Evolutionary conservation across 306 rosid species (phyloP).

Genomic region (Aeschynomene evenia): DNA sequence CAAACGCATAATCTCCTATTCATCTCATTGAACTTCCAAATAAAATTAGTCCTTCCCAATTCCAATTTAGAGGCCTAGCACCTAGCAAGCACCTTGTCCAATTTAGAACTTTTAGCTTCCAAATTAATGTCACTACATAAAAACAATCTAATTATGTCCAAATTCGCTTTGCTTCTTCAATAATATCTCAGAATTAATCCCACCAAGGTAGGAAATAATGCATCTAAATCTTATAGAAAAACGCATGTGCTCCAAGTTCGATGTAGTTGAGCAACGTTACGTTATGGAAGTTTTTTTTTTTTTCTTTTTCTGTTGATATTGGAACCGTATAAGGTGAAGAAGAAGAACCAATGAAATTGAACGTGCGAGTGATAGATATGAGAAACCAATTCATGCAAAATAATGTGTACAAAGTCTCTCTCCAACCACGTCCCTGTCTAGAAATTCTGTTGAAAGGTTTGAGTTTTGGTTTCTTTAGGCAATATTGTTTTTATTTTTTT

Average conservation of each 20-base stretch:
- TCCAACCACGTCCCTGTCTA: slow-evolving; percentile 14
- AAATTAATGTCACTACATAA: background rate
- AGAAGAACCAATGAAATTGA: slow-evolving; percentile 4
- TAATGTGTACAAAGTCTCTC: slow-evolving; percentile 1
- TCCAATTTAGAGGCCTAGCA: background rate
- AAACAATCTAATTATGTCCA: background rate
- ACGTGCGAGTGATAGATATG: slow-evolving; percentile 5
- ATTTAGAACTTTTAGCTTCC: slow-evolving; percentile 18
- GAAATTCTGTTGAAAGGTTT: slow-evolving; percentile 2
- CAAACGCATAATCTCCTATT: slow-evolving; percentile 36
- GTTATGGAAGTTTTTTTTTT: background rate
- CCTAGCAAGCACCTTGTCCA: background rate
- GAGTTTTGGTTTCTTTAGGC: background rate
- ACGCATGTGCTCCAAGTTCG: slow-evolving; percentile 4
- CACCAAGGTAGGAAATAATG: background rate
- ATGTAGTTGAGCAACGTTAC: background rate
- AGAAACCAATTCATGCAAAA: slow-evolving; percentile 28
- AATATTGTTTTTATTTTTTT: background rate
- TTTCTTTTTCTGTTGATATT: background rate
- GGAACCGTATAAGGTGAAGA: background rate
- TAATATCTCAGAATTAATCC: background rate
- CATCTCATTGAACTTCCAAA: slow-evolving; percentile 56
- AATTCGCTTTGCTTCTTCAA: background rate
- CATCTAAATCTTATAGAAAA: slow-evolving; percentile 23
- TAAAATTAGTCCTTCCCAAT: too few relatives aligned